phyloP scores from a whole-genome alignment of 441 rosid species.

The Hura crepitans region DNA sequence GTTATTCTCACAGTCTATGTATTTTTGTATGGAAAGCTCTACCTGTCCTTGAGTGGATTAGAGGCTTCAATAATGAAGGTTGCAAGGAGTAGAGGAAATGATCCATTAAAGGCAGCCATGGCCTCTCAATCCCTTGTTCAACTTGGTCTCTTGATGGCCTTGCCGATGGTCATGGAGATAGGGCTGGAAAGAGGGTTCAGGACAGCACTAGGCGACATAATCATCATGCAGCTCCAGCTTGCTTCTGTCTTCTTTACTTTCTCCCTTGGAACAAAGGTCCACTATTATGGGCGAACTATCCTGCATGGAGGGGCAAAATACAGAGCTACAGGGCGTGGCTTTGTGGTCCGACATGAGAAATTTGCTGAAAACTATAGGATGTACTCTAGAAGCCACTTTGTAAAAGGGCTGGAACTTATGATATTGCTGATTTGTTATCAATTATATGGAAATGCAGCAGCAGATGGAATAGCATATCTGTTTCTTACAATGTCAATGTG shows the following conservation, averaged over 20 bases:
- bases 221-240: slow-evolving; percentile 93
- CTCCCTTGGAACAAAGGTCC: slow-evolving; percentile 91
- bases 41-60: slow-evolving; percentile 81
- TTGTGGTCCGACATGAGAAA: slow-evolving; percentile 89
- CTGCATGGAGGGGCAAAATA: slow-evolving; percentile 94
- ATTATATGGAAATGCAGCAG: slow-evolving; percentile 55
- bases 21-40: slow-evolving; percentile 82
- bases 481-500: slow-evolving; percentile 72
- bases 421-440: slow-evolving; percentile 65
- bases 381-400: slow-evolving; percentile 94
- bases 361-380: slow-evolving; percentile 92
- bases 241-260: slow-evolving; percentile 90
- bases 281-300: slow-evolving; percentile 81
- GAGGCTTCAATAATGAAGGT: slow-evolving; percentile 68
- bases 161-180: slow-evolving; percentile 97
- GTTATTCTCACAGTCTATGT: slow-evolving; percentile 66
- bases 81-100: slow-evolving; percentile 58
- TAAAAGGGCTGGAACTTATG: slow-evolving; percentile 77
- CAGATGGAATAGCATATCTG: slow-evolving; percentile 31
- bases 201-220: slow-evolving; percentile 72
- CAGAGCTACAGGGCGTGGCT: slow-evolving; percentile 98
- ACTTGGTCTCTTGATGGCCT: slow-evolving; percentile 67
- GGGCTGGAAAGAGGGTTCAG: slow-evolving; percentile 93
- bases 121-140: slow-evolving; percentile 89
- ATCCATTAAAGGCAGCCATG: slow-evolving; percentile 78